A percentile compares a stretch with the other conserved stretches of the same genome.
Evolutionary conservation across 176 grass and related monocot genomes (phyloP).

Genomic region (Triticum monococcum): DNA sequence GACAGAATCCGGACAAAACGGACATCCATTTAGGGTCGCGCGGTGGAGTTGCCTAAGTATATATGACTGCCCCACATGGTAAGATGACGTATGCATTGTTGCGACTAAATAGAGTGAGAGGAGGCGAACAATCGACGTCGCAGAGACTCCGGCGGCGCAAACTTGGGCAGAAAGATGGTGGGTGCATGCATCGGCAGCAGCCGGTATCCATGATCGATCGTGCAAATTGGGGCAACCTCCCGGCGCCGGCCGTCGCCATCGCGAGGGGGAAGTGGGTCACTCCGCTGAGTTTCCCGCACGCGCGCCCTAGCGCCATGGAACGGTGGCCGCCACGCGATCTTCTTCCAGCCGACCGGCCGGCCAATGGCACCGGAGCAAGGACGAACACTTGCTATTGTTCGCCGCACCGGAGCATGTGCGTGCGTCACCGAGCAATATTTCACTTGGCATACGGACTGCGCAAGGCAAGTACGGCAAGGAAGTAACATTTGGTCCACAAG

Average conservation of each 20-base stretch:
- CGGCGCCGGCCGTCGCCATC: background rate
- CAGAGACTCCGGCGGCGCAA: background rate
- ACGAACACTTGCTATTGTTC: background rate
- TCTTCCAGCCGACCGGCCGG: background rate
- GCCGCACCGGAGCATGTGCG: background rate
- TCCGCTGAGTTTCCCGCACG: background rate
- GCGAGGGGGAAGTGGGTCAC: constrained; percentile 25
- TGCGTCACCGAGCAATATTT: constrained; percentile 25
- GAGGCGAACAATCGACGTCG: background rate
- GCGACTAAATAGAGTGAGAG: background rate
- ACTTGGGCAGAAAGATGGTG: background rate
- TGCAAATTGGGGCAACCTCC: background rate
- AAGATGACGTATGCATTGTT: background rate
- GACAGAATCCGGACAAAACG: too few species aligned
- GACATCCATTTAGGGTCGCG: too few species aligned
- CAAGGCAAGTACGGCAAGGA: background rate
- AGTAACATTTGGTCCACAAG: background rate
- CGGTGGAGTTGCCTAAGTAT: too few species aligned
- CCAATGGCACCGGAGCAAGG: background rate
- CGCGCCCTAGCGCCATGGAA: background rate
- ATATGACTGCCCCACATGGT: background rate
- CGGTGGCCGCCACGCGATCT: background rate
- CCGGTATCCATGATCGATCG: background rate
- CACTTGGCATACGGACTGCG: background rate
- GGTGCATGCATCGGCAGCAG: background rate